These are phyloP conservation scores for Penicillium egyptiacum DNA, from an alignment of 495 filamentous ascomycete species.

Conservation along the genomic window DNA sequence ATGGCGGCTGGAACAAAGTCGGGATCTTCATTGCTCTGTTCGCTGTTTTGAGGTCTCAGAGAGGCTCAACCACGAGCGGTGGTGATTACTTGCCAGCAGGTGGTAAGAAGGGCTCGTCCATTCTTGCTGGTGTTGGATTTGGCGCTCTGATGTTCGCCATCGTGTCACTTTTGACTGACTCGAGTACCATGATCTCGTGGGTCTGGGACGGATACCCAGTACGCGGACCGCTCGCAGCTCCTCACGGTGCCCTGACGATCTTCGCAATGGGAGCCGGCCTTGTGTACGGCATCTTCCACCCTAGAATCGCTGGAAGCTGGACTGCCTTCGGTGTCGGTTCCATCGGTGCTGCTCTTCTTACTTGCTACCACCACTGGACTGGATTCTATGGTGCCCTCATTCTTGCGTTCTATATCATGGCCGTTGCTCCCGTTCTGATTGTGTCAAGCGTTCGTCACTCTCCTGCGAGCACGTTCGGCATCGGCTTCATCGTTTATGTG, in stretches of 20 bases:
- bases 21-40: conserved; percentile 75
- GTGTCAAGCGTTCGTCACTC: conserved; percentile 69
- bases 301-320: conserved; percentile 73
- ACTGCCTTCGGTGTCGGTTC: conserved; percentile 75
- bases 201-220: conserved; percentile 98
- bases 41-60: conserved; percentile 69
- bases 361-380: conserved; percentile 76
- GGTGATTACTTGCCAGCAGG: conserved; percentile 50
- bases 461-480: conserved; percentile 76
- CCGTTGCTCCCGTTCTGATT: conserved; percentile 75
- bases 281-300: conserved; percentile 71
- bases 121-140: conserved; percentile 73
- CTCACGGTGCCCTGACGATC: conserved; percentile 83
- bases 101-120: conserved; percentile 62
- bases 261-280: conserved; percentile 83
- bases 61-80: conserved; percentile 53
- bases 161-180: conserved; percentile 92
- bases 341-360: conserved; percentile 77
- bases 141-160: conserved; percentile 86
- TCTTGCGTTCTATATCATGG: conserved; percentile 77
- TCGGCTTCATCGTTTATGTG: conserved; percentile 88
- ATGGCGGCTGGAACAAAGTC: conserved; percentile 90
- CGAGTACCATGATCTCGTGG: conserved; percentile 98
- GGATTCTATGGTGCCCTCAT: conserved; percentile 85
- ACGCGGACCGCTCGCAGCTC: conserved; percentile 81